Evolutionary conservation across 1,284 basidiomycete species (phyloP).

Genomic region (Moniliophthora roreri): DNA sequence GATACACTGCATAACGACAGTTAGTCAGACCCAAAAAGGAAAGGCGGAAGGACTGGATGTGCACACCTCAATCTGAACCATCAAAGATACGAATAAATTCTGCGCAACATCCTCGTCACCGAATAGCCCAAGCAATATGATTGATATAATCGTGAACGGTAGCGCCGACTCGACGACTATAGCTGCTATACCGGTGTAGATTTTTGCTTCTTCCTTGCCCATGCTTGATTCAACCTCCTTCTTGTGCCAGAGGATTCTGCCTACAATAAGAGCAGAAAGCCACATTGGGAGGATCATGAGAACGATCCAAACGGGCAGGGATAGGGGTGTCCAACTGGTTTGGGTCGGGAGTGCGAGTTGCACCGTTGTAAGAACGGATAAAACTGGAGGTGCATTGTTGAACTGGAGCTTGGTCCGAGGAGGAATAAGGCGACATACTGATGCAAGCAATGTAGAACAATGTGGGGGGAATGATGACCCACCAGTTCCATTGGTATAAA

Average conservation of each 20-base stretch:
- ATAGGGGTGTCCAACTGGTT: constrained; percentile 8
- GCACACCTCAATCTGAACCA: constrained; percentile 23
- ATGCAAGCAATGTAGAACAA: constrained; percentile 20
- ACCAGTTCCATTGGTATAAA: constrained; percentile 22
- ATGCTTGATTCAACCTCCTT: constrained; percentile 12
- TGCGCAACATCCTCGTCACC: constrained; percentile 19
- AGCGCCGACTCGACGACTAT: constrained; percentile 29
- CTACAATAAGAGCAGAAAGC: constrained; percentile 21
- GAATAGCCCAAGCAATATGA: constrained; percentile 24
- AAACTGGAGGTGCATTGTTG: constrained; percentile 6
- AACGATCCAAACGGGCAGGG: constrained; percentile 21
- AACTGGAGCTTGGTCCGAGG: background rate
- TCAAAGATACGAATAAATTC: constrained; percentile 23
- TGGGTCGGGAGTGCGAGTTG: constrained; percentile 16
- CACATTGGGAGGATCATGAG: constrained; percentile 22
- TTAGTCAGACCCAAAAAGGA: background rate
- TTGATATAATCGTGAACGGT: constrained; percentile 24
- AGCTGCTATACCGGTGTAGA: constrained; percentile 24
- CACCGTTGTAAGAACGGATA: constrained; percentile 16
- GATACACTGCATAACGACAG: constrained; percentile 14
- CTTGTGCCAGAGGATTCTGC: constrained; percentile 18
- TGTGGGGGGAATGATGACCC: constrained; percentile 17
- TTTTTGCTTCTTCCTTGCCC: constrained; percentile 15
- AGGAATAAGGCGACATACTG: constrained; percentile 9
- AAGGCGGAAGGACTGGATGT: background rate